Evolutionary conservation across 1,284 basidiomycete species (phyloP).

Genomic region (Chalciporus sp.): DNA sequence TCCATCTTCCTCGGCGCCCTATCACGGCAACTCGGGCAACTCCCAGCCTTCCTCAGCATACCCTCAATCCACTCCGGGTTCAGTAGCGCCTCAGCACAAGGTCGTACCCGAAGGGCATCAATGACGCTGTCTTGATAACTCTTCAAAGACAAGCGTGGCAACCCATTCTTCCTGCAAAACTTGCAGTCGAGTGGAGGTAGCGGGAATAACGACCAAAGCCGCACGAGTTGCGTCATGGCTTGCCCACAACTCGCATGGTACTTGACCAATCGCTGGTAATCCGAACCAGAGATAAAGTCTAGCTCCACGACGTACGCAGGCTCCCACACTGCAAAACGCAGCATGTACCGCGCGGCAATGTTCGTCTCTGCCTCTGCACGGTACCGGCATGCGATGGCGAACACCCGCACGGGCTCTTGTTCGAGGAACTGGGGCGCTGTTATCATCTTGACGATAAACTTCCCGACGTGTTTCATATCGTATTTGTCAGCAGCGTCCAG

Average conservation of each 20-base stretch:
- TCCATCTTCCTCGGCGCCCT: conserved; percentile 34
- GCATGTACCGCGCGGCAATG: conserved; percentile 44
- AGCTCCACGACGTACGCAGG: conserved; percentile 43
- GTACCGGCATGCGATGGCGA: conserved; percentile 51
- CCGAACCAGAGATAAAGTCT: conserved; percentile 47
- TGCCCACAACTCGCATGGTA: conserved; percentile 49
- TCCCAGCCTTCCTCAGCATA: conserved; percentile 34
- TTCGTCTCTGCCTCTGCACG: conserved; percentile 45
- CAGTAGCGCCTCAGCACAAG: conserved; percentile 32
- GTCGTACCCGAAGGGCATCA: conserved; percentile 31
- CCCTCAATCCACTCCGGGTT: conserved; percentile 35
- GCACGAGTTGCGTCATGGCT: conserved; percentile 37
- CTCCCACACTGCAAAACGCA: conserved; percentile 42
- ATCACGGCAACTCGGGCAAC: conserved; percentile 30
- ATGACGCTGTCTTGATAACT: conserved; percentile 37
- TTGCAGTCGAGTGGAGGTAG: conserved; percentile 35
- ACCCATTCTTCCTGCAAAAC: conserved; percentile 36
- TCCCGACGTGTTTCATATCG: conserved; percentile 39
- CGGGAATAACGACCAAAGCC: conserved; percentile 33
- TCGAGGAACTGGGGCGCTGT: conserved; percentile 43
- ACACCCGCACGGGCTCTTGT: conserved; percentile 50
- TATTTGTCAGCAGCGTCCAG: conserved; percentile 40
- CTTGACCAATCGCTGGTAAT: conserved; percentile 45
- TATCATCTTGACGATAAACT: conserved; percentile 38
- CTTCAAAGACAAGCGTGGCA: conserved; percentile 34